Evolutionary conservation across 331 rosid species (phyloP), one percentile per base, ranked within the genome.

Genomic region (Arachis monticola): DNA sequence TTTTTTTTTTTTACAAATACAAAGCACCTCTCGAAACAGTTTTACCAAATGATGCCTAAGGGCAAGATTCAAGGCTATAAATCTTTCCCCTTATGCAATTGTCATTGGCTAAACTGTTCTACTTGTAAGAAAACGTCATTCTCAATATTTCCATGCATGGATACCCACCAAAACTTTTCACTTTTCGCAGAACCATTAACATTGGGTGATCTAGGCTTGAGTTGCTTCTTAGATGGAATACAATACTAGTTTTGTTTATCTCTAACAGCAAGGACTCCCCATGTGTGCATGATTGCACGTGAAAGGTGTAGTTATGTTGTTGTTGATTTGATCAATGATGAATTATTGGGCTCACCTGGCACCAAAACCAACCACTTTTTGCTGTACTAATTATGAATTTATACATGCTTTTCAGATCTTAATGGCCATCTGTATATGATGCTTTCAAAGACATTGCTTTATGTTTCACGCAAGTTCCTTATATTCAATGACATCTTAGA

Each of bases 401-500:
- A 22, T 56, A n/a, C 70, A 32, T 64, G 31, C 67, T 69, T 69
- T 75, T 79, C 35, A 4, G 52, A 77, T 77, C 17, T 31, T 30
- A 13, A 12, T 60, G 40, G 47, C 47, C 13, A 50, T 47, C 45
- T 73, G 47, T 57, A 60, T 10, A 42, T 52, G 14, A 51, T 50
- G 8, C 53, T 44, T 72, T 67, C 12, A n/a, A n/a, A 74, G 38
- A 32, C 77, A 56, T 56, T 47, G 59, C 11, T n/a, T 67, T 77
- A 60, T 52, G 38, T 75, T 44, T 70, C 59, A n/a, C 69, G 60
- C 64, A 4, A 13, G 71, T 38, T 7, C 45, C 5, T 10, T 69
- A 27, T 35, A 10, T 27, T 62, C 53, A 7, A 67, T 32, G 27
- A 44, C 58, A 3, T 41, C 8, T 14, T 73, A 60, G 76, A 50